Evolutionary conservation across 352 stramenopile genomes (phyloP), one percentile per base, ranked within the genome.

Genomic region (Globisporangium paddicum): DNA sequence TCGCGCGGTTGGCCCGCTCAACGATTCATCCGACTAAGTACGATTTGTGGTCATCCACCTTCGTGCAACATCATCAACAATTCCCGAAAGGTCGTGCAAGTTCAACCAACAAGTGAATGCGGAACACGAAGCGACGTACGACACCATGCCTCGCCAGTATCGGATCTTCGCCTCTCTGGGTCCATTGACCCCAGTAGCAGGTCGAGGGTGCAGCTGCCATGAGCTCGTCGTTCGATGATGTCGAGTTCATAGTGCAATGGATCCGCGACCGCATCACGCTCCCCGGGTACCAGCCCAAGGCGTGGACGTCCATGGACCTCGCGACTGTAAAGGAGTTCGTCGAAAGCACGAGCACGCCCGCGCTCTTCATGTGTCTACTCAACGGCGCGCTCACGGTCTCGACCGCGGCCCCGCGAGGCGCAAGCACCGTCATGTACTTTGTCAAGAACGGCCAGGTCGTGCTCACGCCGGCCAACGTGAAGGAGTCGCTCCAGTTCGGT

Each of bases 211-310:
- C 42, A 14, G 11, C 18, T 41, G 38, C 49, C 40, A 92, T 91
- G 79, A 93, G 77, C 60, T 84, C 79, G 60, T 93, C 79, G 64
- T 93, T 93, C 55, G 83, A 95, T 48, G 86, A 95, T 60, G 78
- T 89, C 50, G 86, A 95, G 71, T 72, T 74, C 49, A 75, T 96
- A 28, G 79, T 85, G 58, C 82, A 93, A 64, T 96, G 86, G 86
- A 89, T 96, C 34, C 79, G 83, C 25, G 84, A 94, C 52, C 79
- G 85, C 23, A 86, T 94, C 53, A 75, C 74, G 44, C 60, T 94
- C 50, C 79, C 86, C 0, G 82, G 78, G 19, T 90, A 89, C 59
- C 67, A 82, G 55, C 63, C 72, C 19, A 87, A 87, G 56, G 64
- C 77, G 10, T 96, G 84, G 86, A 75, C 77, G 59, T 86, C 84